Base-by-base conservation (phyloP, 352 stramenopile genomes). In the Paralagenidium karlingii region DNA sequence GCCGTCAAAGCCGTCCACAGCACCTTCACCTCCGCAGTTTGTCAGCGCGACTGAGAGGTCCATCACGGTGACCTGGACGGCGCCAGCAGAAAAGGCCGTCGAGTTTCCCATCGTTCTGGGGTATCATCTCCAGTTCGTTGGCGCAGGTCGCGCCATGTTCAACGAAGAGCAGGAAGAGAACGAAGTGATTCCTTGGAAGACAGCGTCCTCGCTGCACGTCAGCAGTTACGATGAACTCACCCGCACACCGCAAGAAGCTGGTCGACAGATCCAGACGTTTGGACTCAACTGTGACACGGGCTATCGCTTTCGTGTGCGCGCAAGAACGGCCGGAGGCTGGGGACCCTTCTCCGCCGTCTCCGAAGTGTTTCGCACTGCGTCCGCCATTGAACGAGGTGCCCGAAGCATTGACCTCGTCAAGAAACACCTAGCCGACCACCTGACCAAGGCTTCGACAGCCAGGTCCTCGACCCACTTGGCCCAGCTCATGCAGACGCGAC, bases 291-390 rank as follows among this genome's bases (percentile, higher is more conserved):
- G 49, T 5, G 71, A 86, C 22, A 55, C 53, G 12, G 47, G 47
- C 3, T 85, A 77, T 40, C 63, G 68, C 31, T 83, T 86, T 37
- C 68, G 71, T 31, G 55, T 68, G 24, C 64, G 68, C 16, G 75
- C 75, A 15, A 44, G 65, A 9, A 73, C 54, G 25, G 59, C 59
- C 18, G 71, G 75, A 0, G 75, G 71, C 1, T 88, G 71, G 75
- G 68, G 71, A 0, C 60, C 65, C 9, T 82, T 77, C 37, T 85
- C 68, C 0, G n/a, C n/a, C 1, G 16, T 42, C 2, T 68, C 53
- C 8, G 11, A 30, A 18, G 43, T 43, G 8, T 66, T 77, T 43
- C 54, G 67, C 8, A 85, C 74, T 2, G n/a, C n/a, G n/a, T n/a
- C n/a, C n/a, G n/a, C n/a, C n/a, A n/a, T n/a, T n/a, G n/a, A n/a